phyloP scores from a whole-genome alignment of 768 basidiomycete species.

The Suillus brevipes region DNA sequence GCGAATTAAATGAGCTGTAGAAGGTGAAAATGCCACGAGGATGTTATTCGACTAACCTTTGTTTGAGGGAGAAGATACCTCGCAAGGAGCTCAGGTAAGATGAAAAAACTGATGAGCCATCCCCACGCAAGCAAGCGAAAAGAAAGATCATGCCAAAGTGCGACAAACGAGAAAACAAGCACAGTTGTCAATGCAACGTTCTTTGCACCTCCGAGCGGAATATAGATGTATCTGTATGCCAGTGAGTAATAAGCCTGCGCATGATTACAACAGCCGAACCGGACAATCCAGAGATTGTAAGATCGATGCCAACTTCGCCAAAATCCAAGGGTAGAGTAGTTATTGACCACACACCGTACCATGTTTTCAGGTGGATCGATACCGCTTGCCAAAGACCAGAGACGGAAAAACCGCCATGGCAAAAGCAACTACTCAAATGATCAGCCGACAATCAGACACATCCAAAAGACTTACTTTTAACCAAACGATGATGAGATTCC shows the following conservation, averaged over 20 bases:
- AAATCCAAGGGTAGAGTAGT: conserved; percentile 90
- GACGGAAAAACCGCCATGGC: conserved; percentile 95
- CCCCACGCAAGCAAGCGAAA: conserved; percentile 92
- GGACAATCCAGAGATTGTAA: conserved; percentile 93
- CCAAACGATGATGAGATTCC: conserved; percentile 97
- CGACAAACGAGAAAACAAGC: conserved; percentile 93
- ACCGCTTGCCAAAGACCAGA: conserved; percentile 88
- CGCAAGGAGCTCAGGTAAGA: conserved; percentile 80
- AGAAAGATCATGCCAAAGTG: conserved; percentile 95
- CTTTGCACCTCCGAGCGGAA: conserved; percentile 81
- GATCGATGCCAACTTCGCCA: conserved; percentile 97
- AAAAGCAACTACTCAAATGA: conserved; percentile 66
- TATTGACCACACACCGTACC: conserved; percentile 98
- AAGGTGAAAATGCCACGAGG: neutral
- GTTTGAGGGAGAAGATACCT: conserved; percentile 57
- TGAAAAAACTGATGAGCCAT: conserved; percentile 91
- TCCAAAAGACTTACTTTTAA: conserved; percentile 65
- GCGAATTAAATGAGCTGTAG: conserved; percentile 6
- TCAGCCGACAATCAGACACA: neutral
- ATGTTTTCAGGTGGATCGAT: conserved; percentile 97
- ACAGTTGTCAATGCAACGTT: conserved; percentile 61
- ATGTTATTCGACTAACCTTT: conserved; percentile 46
- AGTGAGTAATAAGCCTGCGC: conserved; percentile 5
- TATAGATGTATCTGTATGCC: conserved; percentile 81
- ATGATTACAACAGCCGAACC: conserved; percentile 45